These are phyloP conservation scores for Fagopyrum tataricum DNA, from an alignment of 148 eudicot genomes.

Conservation along the genomic window DNA sequence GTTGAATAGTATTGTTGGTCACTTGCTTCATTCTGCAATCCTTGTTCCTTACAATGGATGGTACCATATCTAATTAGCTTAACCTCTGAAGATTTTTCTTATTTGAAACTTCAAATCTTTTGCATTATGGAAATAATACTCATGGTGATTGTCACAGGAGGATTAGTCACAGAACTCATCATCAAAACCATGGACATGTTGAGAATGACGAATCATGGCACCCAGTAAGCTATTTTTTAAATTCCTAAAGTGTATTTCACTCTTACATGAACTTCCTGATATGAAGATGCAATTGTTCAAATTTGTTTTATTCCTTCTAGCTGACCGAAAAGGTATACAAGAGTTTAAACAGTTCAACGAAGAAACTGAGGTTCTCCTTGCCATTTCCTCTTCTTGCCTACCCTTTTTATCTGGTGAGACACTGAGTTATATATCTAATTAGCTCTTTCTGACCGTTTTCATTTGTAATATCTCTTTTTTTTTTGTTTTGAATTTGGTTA, in stretches of 20 bases:
- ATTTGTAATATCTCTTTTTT: too few relatives aligned
- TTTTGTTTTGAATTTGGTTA: background rate
- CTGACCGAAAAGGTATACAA: slow-evolving; percentile 48
- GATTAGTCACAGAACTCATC: slow-evolving; percentile 80
- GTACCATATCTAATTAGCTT: slow-evolving; percentile 27
- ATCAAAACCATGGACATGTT: slow-evolving; percentile 79
- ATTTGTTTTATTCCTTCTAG: slow-evolving; percentile 20
- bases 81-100: background rate
- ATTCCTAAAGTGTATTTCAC: background rate
- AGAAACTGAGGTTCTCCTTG: slow-evolving; percentile 51
- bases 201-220: slow-evolving; percentile 87
- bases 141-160: slow-evolving; percentile 35
- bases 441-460: too few relatives aligned
- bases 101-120: background rate
- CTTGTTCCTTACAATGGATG: slow-evolving; percentile 90
- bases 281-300: background rate
- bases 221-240: slow-evolving; percentile 34
- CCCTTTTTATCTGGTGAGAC: slow-evolving; percentile 59
- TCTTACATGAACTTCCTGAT: background rate
- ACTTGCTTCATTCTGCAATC: slow-evolving; percentile 71
- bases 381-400: slow-evolving; percentile 70
- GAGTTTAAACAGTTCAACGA: slow-evolving; percentile 34
- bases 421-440: background rate
- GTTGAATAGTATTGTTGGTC: slow-evolving; percentile 63
- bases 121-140: background rate